Conservation (phyloP, 164 flowering plant species). For the Sextonia rubra region DNA sequence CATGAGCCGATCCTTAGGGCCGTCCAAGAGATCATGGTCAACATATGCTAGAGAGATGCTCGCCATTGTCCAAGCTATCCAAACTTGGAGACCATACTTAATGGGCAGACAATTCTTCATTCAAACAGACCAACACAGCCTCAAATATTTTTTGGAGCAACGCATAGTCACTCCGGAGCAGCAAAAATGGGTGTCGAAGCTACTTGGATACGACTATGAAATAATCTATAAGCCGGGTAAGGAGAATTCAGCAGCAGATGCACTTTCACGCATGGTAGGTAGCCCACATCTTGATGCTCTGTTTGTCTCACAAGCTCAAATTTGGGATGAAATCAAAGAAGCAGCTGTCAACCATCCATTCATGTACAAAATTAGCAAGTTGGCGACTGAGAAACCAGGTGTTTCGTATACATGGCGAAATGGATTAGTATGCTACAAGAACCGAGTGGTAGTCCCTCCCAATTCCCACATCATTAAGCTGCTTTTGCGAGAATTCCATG, state of each 20-base stretch:
- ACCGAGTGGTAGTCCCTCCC: constrained; percentile 3
- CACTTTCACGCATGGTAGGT: neutral
- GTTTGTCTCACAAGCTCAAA: constrained; percentile 2
- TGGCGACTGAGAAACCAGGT: neutral
- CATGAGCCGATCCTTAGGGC: neutral
- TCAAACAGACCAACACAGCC: constrained; percentile 1
- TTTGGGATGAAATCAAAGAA: neutral
- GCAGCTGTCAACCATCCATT: neutral
- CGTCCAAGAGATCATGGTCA: neutral
- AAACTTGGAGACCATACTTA: neutral
- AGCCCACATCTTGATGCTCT: neutral
- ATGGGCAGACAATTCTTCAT: neutral
- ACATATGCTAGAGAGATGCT: neutral
- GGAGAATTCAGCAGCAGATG: constrained; percentile 1
- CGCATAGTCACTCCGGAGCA: neutral
- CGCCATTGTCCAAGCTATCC: neutral
- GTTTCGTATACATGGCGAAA: neutral
- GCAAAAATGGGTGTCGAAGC: constrained; percentile 4
- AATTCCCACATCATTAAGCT: neutral
- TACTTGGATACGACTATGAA: constrained; percentile 6
- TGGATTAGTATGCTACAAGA: neutral
- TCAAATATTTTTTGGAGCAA: neutral
- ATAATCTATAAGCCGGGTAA: neutral
- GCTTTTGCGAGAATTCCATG: constrained; percentile 1
- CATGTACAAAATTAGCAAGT: neutral